phyloP scores from a whole-genome alignment of 345 rosid genomes.

The Ailanthus altissimus region DNA sequence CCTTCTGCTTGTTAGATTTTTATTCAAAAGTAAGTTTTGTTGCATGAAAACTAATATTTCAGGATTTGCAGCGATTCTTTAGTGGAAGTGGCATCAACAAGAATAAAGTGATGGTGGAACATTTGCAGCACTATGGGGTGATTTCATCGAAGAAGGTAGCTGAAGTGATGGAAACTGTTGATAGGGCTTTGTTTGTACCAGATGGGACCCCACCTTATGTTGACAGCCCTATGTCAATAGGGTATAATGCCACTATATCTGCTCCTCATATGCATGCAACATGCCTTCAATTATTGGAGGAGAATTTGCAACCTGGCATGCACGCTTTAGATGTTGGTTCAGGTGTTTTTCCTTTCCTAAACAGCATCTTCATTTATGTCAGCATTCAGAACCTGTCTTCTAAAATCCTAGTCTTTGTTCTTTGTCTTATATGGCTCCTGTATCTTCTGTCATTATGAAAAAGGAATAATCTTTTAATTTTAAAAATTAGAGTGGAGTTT shows the following conservation, averaged over 20 bases:
- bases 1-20: background rate
- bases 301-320: constrained; percentile 88
- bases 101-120: constrained; percentile 73
- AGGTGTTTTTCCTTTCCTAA: constrained; percentile 45
- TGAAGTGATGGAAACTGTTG: constrained; percentile 84
- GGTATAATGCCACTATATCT: constrained; percentile 95
- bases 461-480: background rate
- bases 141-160: constrained; percentile 63
- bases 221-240: constrained; percentile 85
- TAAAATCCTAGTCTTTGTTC: background rate
- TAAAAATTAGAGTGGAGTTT: background rate
- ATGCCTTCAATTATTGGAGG: constrained; percentile 82
- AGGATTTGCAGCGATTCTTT: constrained; percentile 45
- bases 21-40: background rate
- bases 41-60: constrained; percentile 6
- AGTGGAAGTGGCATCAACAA: constrained; percentile 48
- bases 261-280: constrained; percentile 99
- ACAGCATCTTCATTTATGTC: background rate
- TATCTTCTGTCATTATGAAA: background rate
- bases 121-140: constrained; percentile 63
- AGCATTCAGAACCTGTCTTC: background rate
- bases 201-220: constrained; percentile 65
- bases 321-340: constrained; percentile 94
- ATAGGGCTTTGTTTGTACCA: constrained; percentile 83
- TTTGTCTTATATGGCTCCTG: background rate